Base-by-base conservation (phyloP, 2,329 filamentous ascomycete genomes). In the Trichoderma arundinaceum region DNA sequence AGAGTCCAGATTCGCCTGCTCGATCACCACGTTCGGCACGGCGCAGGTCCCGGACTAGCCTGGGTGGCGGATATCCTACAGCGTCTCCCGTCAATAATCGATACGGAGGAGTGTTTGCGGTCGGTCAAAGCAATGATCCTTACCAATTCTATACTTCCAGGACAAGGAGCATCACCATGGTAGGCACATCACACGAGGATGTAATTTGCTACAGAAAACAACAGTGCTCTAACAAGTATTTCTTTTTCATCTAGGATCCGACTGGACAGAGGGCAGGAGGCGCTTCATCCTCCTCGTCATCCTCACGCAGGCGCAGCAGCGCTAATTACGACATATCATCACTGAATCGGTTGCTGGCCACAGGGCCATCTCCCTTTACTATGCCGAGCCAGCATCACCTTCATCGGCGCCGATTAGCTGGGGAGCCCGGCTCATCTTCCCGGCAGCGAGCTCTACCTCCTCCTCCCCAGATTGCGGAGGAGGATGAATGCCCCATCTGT, bases 401-500 rank as follows among this genome's bases (percentile, higher is more conserved):
- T n/a, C 46, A 49, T 39, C 79, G 76, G 19, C 74, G 74, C 44
- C 72, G 73, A 49, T 74, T 73, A 12, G 66, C 73, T 9, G 72
- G 72, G 10, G 72, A 72, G 22, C 68, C 71, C 2, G 71, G 76
- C 9, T 76, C 80, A 3, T 78, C 79, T 1, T 76, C 77, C 4
- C 72, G 75, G 17, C 79, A 75, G 44, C 79, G 77, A 28, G 78
- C 76, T 33, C 72, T 77, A 43, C 80, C 78, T 1, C 80, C 78
- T 4, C 81, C 80, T 10, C 82, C 79, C 1, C 85, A 84, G 64
- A 82, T 85, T 71, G 81, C 83, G 6, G 91, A 94, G 74, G 91
- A 93, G 73, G 91, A 94, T 73, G 89, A 92, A 71, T 94, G 91
- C 68, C 91, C 91, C 0, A 85, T 94, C 51, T 94, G 91, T 71